Percentiles rank a stretch among this genome's conserved stretches.
Evolutionary conservation across 164 flowering plant species (phyloP).

Genomic region (Warburgia ugandensis): DNA sequence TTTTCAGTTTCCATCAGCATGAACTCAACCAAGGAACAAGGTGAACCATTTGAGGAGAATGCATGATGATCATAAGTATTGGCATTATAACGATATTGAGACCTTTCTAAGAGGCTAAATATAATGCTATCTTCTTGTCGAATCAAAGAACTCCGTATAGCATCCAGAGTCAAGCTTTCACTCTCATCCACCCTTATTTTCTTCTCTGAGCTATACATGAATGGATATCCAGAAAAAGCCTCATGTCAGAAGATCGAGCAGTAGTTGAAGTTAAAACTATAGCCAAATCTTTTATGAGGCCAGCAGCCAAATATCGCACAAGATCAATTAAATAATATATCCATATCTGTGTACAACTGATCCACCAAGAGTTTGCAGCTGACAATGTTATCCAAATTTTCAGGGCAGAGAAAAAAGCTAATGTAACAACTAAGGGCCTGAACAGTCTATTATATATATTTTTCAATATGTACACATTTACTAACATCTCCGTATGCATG

Average conservation of each 20-base stretch:
- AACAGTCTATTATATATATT: no score
- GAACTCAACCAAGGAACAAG: slow-evolving; percentile 74
- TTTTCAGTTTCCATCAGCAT: slow-evolving; percentile 81
- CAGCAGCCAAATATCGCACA: no score
- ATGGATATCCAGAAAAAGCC: slow-evolving; percentile 4
- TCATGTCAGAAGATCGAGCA: slow-evolving; percentile 8
- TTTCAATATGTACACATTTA: no score
- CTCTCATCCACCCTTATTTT: slow-evolving; percentile 73
- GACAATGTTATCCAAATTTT: no score
- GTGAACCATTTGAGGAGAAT: slow-evolving; percentile 56
- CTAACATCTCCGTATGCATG: no score
- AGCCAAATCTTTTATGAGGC: no score
- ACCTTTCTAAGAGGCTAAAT: slow-evolving; percentile 80
- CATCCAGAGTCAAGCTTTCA: slow-evolving; percentile 64
- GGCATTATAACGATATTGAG: slow-evolving; percentile 67
- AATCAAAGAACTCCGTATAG: slow-evolving; percentile 64
- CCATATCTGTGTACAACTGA: no score
- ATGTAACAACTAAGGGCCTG: no score
- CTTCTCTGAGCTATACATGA: slow-evolving; percentile 24
- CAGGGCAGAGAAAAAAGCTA: no score
- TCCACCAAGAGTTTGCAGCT: no score
- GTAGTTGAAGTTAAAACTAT: no score
- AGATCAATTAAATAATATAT: no score
- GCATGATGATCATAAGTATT: slow-evolving; percentile 60
- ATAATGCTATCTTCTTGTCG: slow-evolving; percentile 95